Conservation (phyloP, 176 grass and related monocot species). For the Lolium rigidum region DNA sequence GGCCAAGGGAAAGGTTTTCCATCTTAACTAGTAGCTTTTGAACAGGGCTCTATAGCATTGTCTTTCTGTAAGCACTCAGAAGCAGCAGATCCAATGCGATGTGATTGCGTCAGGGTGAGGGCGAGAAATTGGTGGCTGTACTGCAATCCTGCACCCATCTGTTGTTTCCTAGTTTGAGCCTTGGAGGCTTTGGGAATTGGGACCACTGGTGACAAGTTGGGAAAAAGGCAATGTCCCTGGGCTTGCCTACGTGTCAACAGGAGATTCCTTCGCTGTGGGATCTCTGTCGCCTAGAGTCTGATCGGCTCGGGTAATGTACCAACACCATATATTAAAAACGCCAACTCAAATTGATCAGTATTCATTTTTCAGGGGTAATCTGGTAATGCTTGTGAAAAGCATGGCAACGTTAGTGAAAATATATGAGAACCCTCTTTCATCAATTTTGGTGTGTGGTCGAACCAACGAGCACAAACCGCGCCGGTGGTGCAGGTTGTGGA, state of each 20-base stretch:
- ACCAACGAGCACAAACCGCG: too few relatives aligned
- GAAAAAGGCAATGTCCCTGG: background rate
- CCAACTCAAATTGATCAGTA: too few relatives aligned
- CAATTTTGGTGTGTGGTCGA: too few relatives aligned
- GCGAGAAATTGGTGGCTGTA: background rate
- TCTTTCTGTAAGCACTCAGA: slow-evolving; percentile 33
- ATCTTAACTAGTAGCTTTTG: slow-evolving; percentile 30
- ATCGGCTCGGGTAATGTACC: too few relatives aligned
- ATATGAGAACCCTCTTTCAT: too few relatives aligned
- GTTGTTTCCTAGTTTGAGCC: slow-evolving; percentile 7
- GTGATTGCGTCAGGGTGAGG: slow-evolving; percentile 25
- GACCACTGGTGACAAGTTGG: background rate
- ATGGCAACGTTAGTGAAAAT: too few relatives aligned
- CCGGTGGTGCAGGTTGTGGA: too few relatives aligned
- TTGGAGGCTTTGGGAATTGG: slow-evolving; percentile 3
- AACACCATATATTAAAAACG: too few relatives aligned
- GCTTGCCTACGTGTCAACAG: slow-evolving; percentile 15
- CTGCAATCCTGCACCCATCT: background rate
- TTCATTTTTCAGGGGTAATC: too few relatives aligned
- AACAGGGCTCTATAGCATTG: background rate
- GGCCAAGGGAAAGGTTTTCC: slow-evolving; percentile 26
- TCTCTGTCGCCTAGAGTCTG: background rate
- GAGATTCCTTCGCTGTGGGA: background rate
- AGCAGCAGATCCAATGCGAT: slow-evolving; percentile 33
- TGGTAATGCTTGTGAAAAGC: too few relatives aligned